Evolutionary conservation across 2,329 filamentous ascomycete genomes (phyloP).

Genomic region (Cryphonectria nitschkei): DNA sequence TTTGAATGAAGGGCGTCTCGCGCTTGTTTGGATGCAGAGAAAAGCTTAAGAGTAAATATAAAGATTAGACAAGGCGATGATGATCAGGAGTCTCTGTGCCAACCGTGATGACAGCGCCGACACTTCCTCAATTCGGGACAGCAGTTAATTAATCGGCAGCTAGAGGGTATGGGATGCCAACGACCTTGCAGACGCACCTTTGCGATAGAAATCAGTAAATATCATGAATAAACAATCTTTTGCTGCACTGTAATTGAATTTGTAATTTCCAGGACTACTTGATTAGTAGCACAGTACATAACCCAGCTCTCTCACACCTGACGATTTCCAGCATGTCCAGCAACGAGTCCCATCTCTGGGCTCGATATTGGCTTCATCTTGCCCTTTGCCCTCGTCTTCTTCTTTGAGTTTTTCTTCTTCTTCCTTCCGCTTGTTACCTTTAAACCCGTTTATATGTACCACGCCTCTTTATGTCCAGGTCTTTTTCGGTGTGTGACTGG

Average conservation of each 20-base stretch:
- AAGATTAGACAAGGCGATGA: background rate
- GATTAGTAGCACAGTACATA: slow-evolving; percentile 4
- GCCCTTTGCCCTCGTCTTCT: background rate
- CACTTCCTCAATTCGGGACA: background rate
- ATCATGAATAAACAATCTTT: background rate
- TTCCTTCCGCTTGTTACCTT: background rate
- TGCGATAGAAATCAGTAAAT: background rate
- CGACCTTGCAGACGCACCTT: background rate
- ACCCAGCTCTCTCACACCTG: background rate
- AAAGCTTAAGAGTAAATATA: too few relatives aligned
- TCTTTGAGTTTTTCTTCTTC: background rate
- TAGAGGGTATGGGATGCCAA: too few relatives aligned
- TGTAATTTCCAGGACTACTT: background rate
- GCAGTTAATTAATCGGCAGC: too few relatives aligned
- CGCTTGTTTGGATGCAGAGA: background rate
- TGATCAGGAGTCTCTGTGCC: too few relatives aligned
- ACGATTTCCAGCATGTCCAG: background rate
- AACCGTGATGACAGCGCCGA: too few relatives aligned
- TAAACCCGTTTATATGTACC: background rate
- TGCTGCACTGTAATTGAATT: background rate
- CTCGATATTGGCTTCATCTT: background rate
- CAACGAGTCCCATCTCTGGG: background rate
- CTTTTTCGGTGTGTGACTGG: background rate
- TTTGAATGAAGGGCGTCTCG: background rate
- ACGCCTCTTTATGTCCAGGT: background rate